Evolutionary conservation across 352 stramenopile genomes (phyloP).

Genomic region (Phytopythium litorale): DNA sequence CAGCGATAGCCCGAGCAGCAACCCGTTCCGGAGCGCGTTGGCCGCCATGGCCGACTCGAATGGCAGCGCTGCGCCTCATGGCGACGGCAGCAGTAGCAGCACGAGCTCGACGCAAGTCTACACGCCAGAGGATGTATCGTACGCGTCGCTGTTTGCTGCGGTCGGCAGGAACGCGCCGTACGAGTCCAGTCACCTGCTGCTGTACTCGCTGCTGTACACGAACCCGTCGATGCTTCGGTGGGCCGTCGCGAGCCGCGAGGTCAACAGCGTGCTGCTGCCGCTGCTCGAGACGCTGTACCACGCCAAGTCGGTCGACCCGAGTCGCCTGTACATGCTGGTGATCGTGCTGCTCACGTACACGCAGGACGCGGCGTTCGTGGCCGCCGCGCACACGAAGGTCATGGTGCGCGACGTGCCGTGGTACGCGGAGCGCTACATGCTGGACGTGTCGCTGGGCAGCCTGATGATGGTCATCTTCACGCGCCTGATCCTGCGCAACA

Average conservation of each 20-base stretch:
- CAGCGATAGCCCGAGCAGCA: slow-evolving; percentile 33
- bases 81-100: no score
- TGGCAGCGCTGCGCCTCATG: not conserved
- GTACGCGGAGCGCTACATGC: slow-evolving; percentile 78
- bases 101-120: not conserved
- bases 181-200: slow-evolving; percentile 61
- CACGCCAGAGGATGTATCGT: slow-evolving; percentile 25
- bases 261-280: slow-evolving; percentile 52
- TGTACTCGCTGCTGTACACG: slow-evolving; percentile 74
- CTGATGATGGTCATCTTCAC: slow-evolving; percentile 79
- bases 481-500: slow-evolving; percentile 72
- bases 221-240: slow-evolving; percentile 52
- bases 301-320: slow-evolving; percentile 52
- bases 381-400: slow-evolving; percentile 52
- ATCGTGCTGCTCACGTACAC: slow-evolving; percentile 69
- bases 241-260: slow-evolving; percentile 37
- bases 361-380: slow-evolving; percentile 57
- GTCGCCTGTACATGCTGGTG: slow-evolving; percentile 67
- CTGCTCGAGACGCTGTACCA: slow-evolving; percentile 74
- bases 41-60: slow-evolving; percentile 33
- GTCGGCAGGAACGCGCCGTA: slow-evolving; percentile 52
- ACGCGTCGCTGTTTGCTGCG: slow-evolving; percentile 46
- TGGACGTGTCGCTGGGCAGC: slow-evolving; percentile 69
- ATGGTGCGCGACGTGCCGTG: slow-evolving; percentile 60
- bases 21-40: slow-evolving; percentile 62